phyloP scores from a whole-genome alignment of 192 early-diverging fungal genomes.

The Coemansia sp. region DNA sequence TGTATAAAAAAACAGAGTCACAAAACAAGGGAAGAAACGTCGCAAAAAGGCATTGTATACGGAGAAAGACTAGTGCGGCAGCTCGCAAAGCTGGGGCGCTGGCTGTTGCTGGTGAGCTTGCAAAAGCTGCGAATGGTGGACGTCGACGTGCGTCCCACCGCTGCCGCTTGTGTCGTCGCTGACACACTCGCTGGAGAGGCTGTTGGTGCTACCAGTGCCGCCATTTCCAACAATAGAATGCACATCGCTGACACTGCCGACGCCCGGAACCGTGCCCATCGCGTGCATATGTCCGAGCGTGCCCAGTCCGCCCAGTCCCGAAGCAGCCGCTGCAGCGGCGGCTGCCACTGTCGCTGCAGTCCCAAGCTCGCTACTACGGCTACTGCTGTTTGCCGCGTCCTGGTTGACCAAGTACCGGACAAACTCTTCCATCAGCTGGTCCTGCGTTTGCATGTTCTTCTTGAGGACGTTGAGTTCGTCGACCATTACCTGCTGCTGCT shows the following conservation, averaged over 20 bases:
- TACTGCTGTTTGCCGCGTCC: constrained; percentile 27
- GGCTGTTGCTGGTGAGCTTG: constrained; percentile 43
- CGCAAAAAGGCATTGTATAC: constrained; percentile 1
- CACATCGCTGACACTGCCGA: constrained; percentile 7
- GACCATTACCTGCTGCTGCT: constrained; percentile 52
- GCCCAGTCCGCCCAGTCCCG: constrained; percentile 24
- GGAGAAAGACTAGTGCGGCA: constrained; percentile 19
- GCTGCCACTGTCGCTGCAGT: constrained; percentile 30
- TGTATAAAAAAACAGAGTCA: background rate
- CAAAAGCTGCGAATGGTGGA: constrained; percentile 18
- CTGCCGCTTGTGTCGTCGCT: constrained; percentile 15
- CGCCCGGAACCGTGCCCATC: constrained; percentile 16
- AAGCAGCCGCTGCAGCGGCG: constrained; percentile 27
- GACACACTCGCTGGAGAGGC: constrained; percentile 8
- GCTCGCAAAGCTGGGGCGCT: constrained; percentile 50
- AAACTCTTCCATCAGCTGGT: constrained; percentile 55
- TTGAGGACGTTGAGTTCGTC: constrained; percentile 52
- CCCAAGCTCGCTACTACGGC: constrained; percentile 19
- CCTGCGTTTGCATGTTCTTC: constrained; percentile 55
- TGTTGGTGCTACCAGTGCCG: constrained; percentile 10
- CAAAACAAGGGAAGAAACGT: constrained; percentile 10
- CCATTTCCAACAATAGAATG: constrained; percentile 15
- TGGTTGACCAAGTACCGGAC: constrained; percentile 52
- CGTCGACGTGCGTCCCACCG: constrained; percentile 24
- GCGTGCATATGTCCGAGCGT: constrained; percentile 25